Conservation (phyloP, 352 stramenopile genomes). For the Phytophthora pluvialis region DNA sequence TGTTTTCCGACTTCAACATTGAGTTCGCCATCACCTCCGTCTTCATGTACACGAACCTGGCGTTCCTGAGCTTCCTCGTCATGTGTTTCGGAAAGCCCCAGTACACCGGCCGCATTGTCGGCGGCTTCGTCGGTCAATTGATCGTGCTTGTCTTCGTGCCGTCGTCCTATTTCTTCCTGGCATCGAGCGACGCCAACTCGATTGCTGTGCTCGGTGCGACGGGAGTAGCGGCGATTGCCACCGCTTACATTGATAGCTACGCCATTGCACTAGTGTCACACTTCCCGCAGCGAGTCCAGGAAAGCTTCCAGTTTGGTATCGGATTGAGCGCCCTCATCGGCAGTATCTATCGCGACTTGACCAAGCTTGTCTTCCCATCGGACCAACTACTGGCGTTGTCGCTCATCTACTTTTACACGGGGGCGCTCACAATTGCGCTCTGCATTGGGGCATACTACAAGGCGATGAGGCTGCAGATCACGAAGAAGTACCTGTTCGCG, state of each 20-base stretch:
- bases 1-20: constrained; percentile 88
- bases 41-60: constrained; percentile 86
- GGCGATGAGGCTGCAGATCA: constrained; percentile 57
- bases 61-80: constrained; percentile 64
- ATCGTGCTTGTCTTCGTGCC: constrained; percentile 76
- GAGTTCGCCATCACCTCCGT: constrained; percentile 86
- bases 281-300: constrained; percentile 73
- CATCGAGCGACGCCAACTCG: constrained; percentile 59
- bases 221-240: constrained; percentile 63
- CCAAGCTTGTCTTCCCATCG: constrained; percentile 76
- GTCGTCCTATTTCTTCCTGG: constrained; percentile 74
- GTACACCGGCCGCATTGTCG: constrained; percentile 73
- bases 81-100: constrained; percentile 57
- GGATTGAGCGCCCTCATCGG: constrained; percentile 79
- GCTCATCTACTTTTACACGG: constrained; percentile 87
- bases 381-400: constrained; percentile 67
- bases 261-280: constrained; percentile 79
- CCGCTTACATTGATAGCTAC: constrained; percentile 78
- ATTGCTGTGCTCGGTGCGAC: constrained; percentile 69
- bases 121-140: constrained; percentile 77
- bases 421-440: constrained; percentile 73
- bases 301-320: constrained; percentile 82
- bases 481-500: constrained; percentile 48
- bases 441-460: constrained; percentile 79
- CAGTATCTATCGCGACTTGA: constrained; percentile 81